phyloP scores from a whole-genome alignment of 495 filamentous ascomycete species.

The Astrocystis sublimbata region DNA sequence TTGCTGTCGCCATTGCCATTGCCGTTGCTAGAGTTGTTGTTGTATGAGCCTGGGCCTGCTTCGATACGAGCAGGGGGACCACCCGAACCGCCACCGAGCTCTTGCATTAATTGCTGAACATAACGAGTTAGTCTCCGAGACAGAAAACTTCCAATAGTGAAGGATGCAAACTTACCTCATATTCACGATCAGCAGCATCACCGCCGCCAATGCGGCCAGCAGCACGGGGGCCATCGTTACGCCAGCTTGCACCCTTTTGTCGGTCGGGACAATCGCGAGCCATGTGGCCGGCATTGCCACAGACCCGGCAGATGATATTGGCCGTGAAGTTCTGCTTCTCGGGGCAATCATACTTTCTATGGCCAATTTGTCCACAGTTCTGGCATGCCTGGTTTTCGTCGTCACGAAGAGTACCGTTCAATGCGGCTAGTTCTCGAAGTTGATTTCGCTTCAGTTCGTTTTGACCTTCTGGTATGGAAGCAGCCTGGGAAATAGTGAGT shows the following conservation, averaged over 20 bases:
- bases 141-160: conserved; percentile 18
- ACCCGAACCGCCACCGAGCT: conserved; percentile 76
- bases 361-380: conserved; percentile 99
- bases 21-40: conserved; percentile 41
- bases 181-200: conserved; percentile 89
- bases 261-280: conserved; percentile 91
- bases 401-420: conserved; percentile 97
- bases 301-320: conserved; percentile 98
- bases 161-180: conserved; percentile 66
- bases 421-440: conserved; percentile 91
- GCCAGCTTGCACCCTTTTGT: conserved; percentile 87
- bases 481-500: conserved; percentile 66
- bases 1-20: conserved; percentile 56
- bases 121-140: conserved; percentile 34
- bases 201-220: conserved; percentile 71
- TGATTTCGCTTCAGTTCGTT: conserved; percentile 99
- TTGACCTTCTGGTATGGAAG: conserved; percentile 96
- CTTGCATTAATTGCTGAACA: conserved; percentile 90
- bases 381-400: conserved; percentile 99
- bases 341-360: conserved; percentile 98
- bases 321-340: conserved; percentile 97
- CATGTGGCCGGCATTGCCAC: conserved; percentile 93
- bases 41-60: conserved; percentile 68
- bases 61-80: conserved; percentile 81
- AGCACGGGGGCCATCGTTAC: conserved; percentile 61